Conservation (phyloP, 108 stramenopile species). For the Cyclostephanos tholiformis region DNA sequence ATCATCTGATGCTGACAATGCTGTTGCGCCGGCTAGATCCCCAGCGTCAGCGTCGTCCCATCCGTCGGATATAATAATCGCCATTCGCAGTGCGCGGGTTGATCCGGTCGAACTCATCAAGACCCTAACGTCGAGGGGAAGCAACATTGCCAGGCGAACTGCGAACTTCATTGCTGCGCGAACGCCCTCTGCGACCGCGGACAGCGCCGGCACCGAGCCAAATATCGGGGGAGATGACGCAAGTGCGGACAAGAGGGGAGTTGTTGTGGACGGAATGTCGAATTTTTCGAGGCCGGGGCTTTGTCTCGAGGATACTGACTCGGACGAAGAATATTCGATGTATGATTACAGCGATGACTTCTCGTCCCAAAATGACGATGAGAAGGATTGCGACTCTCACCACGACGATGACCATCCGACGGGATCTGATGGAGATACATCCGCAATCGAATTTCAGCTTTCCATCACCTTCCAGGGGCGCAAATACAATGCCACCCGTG, state of each 20-base stretch:
- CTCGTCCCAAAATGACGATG: slow-evolving; percentile 14
- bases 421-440: slow-evolving; percentile 24
- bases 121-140: slow-evolving; percentile 53
- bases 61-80: slow-evolving; percentile 42
- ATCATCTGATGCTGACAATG: slow-evolving; percentile 4
- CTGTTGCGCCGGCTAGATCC: not conserved
- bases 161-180: slow-evolving; percentile 36
- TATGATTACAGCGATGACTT: slow-evolving; percentile 51
- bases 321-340: slow-evolving; percentile 50
- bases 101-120: slow-evolving; percentile 67
- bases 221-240: not conserved
- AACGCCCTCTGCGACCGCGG: slow-evolving; percentile 6
- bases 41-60: slow-evolving; percentile 16
- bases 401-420: slow-evolving; percentile 13
- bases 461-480: slow-evolving; percentile 71
- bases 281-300: slow-evolving; percentile 20
- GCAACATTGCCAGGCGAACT: slow-evolving; percentile 44
- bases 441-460: slow-evolving; percentile 76
- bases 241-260: not conserved
- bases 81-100: slow-evolving; percentile 66
- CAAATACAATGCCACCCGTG: slow-evolving; percentile 74
- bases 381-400: slow-evolving; percentile 8
- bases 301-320: slow-evolving; percentile 42
- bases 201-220: not conserved
- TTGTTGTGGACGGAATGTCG: not conserved